Percentiles rank a stretch among this genome's conserved stretches.
Evolutionary conservation across 768 basidiomycete species (phyloP).

Genomic region (Tulasnella sp.): DNA sequence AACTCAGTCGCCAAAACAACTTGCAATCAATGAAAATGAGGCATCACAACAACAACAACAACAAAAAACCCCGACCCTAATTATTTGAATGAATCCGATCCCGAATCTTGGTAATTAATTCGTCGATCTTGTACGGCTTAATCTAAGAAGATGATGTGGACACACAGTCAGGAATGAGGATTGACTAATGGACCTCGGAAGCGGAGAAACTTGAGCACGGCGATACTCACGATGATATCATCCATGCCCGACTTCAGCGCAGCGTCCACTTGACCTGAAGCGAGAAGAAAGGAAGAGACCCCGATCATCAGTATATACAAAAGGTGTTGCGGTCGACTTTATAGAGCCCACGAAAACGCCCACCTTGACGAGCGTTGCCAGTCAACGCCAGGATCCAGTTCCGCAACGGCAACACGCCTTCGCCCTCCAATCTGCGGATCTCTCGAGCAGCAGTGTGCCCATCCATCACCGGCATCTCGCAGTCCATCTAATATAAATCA

Average conservation of each 20-base stretch:
- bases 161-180: background rate
- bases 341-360: no score
- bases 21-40: no score
- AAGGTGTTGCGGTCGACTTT: no score
- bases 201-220: no score
- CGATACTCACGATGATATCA: constrained; percentile 22
- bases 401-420: constrained; percentile 17
- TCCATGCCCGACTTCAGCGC: constrained; percentile 24
- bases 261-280: constrained; percentile 20
- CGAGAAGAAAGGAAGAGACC: background rate
- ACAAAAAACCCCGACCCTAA: no score
- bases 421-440: constrained; percentile 22
- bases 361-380: constrained; percentile 21
- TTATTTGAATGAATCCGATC: background rate
- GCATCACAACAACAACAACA: no score
- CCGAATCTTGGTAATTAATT: constrained; percentile 20
- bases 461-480: constrained; percentile 25
- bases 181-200: background rate
- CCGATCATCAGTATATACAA: no score
- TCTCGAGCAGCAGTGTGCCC: constrained; percentile 21
- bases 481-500: constrained; percentile 22
- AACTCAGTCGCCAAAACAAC: no score
- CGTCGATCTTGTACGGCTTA: constrained; percentile 24
- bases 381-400: constrained; percentile 23
- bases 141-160: constrained; percentile 11